Base-by-base conservation (phyloP, 1,284 basidiomycete species). In the Fomitopsis palustris region DNA sequence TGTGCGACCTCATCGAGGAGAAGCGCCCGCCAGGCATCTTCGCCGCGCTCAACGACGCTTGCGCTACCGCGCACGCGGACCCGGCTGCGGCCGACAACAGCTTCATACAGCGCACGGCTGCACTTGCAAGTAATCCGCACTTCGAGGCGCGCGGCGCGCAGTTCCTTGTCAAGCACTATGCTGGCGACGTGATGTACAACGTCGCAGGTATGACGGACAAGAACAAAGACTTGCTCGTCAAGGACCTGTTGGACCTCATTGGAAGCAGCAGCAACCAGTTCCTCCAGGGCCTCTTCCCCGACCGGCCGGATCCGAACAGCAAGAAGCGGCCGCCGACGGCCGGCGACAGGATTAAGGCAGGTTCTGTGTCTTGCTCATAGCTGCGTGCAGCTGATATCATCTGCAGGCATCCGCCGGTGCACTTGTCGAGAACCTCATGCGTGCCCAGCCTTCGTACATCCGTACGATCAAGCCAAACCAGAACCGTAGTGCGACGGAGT, bases 391-490 rank as follows among this genome's bases (percentile, higher is more conserved):
- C 6, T 55, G 21, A 56, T 55, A 23, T 17, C 5, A 21, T 65
- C 41, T 33, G 61, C 57, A 57, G 39, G 53, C 60, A 23, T 97
- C 95, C 25, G 97, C 97, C 38, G 90, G 93, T 63, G 94, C 94
- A 9, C 85, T 99, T 29, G 97, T 99, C 16, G 94, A 97, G 19
- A 97, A 96, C 71, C 79, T 98, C 62, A 96, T 95, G 94, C 92
- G 89, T 63, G 93, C 95, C 33, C 95, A 96, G 73, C 97, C 97
- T 1, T 95, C 95, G 23, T 99, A 99, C 77, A 99, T 99, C 66
- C 93, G 97, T 63, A 99, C 97, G 4, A 99, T 99, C 81, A 99
- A 99, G 77, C 94, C 97, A 12, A 99, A 99, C 74, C 93, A 98
- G 80, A 97, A 98, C 73, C 90, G 96, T 59, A 96, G 93, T 65